phyloP scores from a whole-genome alignment of 768 basidiomycete genomes.

The Atractiella rhizophila region DNA sequence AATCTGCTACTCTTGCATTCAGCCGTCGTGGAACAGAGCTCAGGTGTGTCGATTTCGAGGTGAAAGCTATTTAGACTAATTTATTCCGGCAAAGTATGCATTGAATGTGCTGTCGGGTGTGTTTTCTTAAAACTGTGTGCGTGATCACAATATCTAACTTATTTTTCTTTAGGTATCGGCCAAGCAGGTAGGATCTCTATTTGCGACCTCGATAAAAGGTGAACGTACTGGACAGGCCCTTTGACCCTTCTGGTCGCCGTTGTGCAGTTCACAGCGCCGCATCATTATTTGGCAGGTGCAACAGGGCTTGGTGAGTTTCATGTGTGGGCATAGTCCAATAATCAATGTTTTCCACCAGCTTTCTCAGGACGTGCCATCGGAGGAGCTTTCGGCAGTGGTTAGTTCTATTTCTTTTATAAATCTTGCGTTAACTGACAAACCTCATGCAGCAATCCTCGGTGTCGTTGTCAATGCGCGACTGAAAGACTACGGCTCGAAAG shows the following conservation, averaged over 20 bases:
- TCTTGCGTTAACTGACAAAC: too few relatives aligned
- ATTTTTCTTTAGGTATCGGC: too few relatives aligned
- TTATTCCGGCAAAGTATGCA: not conserved
- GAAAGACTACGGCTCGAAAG: not conserved
- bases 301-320: too few relatives aligned
- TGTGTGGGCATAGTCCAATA: too few relatives aligned
- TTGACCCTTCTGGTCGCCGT: constrained; percentile 7
- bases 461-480: not conserved
- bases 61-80: not conserved
- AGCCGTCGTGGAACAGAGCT: too few relatives aligned
- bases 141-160: not conserved
- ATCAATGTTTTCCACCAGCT: too few relatives aligned
- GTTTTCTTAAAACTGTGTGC: not conserved
- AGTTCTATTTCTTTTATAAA: too few relatives aligned
- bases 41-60: not conserved
- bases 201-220: too few relatives aligned
- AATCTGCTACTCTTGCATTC: constrained; percentile 4
- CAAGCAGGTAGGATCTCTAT: too few relatives aligned
- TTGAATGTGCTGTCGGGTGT: not conserved
- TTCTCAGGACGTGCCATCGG: constrained; percentile 8
- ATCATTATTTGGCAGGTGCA: constrained; percentile 2
- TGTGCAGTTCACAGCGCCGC: constrained; percentile 7
- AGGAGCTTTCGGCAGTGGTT: constrained; percentile 5
- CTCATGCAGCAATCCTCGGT: too few relatives aligned
- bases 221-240: constrained; percentile 6